Conservation (phyloP, 345 rosid genomes). For the Anacardium occidentale region DNA sequence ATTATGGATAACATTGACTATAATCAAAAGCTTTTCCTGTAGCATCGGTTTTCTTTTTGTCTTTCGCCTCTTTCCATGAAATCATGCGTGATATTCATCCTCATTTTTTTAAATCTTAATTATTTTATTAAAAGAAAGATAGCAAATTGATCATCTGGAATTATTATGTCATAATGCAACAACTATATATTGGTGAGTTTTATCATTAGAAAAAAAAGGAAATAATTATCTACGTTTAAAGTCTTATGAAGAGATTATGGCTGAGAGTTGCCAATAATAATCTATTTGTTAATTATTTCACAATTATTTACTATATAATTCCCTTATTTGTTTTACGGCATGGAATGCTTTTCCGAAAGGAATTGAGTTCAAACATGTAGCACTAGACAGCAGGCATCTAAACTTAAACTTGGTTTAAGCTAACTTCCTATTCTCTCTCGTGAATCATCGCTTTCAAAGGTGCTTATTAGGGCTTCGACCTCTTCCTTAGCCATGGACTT, state of each 20-base stretch:
- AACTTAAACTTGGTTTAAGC: background rate
- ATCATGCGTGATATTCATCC: background rate
- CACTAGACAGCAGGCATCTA: background rate
- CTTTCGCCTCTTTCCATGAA: background rate
- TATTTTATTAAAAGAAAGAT: too few species aligned
- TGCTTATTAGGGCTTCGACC: background rate
- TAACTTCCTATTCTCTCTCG: background rate
- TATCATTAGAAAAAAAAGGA: background rate
- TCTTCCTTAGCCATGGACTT: background rate
- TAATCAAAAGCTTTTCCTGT: background rate
- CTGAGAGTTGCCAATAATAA: too few species aligned
- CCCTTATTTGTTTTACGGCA: background rate
- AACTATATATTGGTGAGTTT: too few species aligned
- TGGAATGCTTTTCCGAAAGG: background rate
- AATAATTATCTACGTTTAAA: too few species aligned
- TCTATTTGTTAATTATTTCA: too few species aligned
- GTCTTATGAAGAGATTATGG: background rate
- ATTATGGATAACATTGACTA: conserved; percentile 1
- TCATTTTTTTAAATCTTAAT: background rate
- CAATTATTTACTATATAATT: too few species aligned
- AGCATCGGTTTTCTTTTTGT: background rate
- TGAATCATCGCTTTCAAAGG: background rate
- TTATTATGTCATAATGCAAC: too few species aligned
- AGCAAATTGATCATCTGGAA: too few species aligned
- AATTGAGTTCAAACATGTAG: background rate